Percentiles rank a stretch among this genome's conserved stretches.
Evolutionary conservation across 2,329 filamentous ascomycete genomes (phyloP).

Genomic region (Phoma sp.): DNA sequence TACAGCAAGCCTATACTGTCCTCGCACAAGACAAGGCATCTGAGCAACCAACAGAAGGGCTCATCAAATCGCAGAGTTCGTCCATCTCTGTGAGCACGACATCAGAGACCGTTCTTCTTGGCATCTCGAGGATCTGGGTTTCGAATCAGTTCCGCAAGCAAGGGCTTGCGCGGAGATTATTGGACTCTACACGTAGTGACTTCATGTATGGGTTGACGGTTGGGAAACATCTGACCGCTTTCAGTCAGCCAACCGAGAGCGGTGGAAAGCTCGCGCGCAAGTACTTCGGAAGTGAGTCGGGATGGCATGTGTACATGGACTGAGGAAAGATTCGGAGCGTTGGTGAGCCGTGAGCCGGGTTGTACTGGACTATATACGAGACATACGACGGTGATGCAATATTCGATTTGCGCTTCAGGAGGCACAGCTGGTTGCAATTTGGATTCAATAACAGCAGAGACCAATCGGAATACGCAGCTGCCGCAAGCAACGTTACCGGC

Average conservation of each 20-base stretch:
- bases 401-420: constrained; percentile 6
- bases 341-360: constrained; percentile 4
- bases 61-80: constrained; percentile 32
- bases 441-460: not conserved
- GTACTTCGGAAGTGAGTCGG: constrained; percentile 63
- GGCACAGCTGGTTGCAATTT: not conserved
- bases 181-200: constrained; percentile 63
- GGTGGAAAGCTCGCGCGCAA: constrained; percentile 65
- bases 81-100: constrained; percentile 55
- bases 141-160: constrained; percentile 62
- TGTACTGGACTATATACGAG: constrained; percentile 2
- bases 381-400: constrained; percentile 4
- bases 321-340: constrained; percentile 40
- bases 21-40: constrained; percentile 38
- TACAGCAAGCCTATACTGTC: constrained; percentile 63
- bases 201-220: constrained; percentile 65
- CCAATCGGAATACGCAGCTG: not conserved
- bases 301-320: constrained; percentile 69
- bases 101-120: constrained; percentile 60
- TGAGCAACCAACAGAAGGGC: constrained; percentile 23
- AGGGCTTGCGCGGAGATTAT: constrained; percentile 64
- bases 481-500: constrained; percentile 7
- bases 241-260: constrained; percentile 71
- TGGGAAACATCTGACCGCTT: constrained; percentile 64
- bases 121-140: constrained; percentile 72